Conservation (phyloP, 2,329 filamentous ascomycete species). For the Cladosporium phlei region DNA sequence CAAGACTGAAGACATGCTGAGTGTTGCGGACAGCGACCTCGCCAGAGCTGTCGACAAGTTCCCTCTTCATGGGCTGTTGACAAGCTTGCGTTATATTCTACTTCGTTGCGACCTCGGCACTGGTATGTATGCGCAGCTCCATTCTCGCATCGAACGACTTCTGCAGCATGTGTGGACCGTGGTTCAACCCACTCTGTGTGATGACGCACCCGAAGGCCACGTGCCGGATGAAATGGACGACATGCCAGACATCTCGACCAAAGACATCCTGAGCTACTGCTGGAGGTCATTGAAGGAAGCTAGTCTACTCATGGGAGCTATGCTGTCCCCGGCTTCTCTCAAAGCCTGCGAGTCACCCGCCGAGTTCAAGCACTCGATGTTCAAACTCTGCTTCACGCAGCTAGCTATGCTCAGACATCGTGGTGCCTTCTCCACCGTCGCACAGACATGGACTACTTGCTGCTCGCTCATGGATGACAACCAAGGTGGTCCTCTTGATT, state of each 20-base stretch:
- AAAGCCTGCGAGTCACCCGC: not conserved
- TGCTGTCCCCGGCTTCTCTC: conserved; percentile 5
- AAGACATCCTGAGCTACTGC: conserved; percentile 88
- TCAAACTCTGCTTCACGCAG: conserved; percentile 70
- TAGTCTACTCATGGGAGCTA: conserved; percentile 53
- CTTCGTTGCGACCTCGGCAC: not conserved
- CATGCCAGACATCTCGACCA: conserved; percentile 68
- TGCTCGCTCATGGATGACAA: conserved; percentile 49
- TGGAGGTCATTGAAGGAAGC: conserved; percentile 94
- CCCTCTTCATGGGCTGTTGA: conserved; percentile 41
- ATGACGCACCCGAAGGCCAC: conserved; percentile 91
- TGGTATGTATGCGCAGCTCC: conserved; percentile 49
- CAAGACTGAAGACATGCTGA: conserved; percentile 61
- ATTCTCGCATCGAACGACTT: not conserved
- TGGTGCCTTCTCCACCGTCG: conserved; percentile 89
- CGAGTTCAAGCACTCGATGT: conserved; percentile 14
- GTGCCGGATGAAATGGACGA: conserved; percentile 72
- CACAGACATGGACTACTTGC: conserved; percentile 77
- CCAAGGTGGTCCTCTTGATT: conserved; percentile 42
- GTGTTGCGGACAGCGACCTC: conserved; percentile 60
- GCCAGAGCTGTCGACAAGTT: conserved; percentile 52
- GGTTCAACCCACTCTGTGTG: conserved; percentile 75
- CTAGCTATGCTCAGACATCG: conserved; percentile 79
- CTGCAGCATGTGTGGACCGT: conserved; percentile 68
- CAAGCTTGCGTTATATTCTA: conserved; percentile 29